Base-by-base conservation (phyloP, 176 grass and related monocot species). In the Olyra latifolia region DNA sequence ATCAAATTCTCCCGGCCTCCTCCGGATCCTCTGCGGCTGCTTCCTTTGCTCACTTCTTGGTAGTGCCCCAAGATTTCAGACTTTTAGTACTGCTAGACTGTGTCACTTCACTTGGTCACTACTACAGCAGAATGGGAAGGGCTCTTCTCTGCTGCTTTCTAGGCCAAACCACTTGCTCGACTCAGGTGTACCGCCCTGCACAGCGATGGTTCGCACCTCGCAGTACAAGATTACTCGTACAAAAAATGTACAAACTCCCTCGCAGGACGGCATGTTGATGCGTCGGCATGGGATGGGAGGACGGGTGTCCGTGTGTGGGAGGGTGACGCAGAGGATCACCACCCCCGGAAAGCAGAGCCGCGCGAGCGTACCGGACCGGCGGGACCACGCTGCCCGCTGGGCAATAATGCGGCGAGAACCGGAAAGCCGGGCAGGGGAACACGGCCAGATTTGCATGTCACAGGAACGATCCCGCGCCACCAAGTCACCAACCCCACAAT, bases 21-120 rank as follows among this genome's bases (percentile, higher is more conserved):
- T 2, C 42, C 19, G 72, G 82, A 89, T 89, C 72, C 72, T 86
- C 29, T 89, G 48, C 29, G 82, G 72, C 53, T 5, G 38, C 46
- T 6, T 29, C 6, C 29, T 62, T 29, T 13, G 19, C 27, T 44
- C 32, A 35, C 11, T 14, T 20, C 3, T 10, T 11, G 3, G 62
- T 39, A 16, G 32, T 40, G 30, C 32, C 32, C 32, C 32, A n/a
- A n/a, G n/a, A n/a, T n/a, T n/a, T n/a, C 32, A 1, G 5, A 11
- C 7, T 15, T 29, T 29, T 6, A 29, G 58, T 29, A 27, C 11
- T 27, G 14, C 47, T 52, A 24, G 20, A 3, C 32, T 35, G 32
- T 4, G n/a, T n/a, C n/a, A n/a, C n/a, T n/a, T n/a, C 4, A 35
- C 32, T 35, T 3, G 32, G 32, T 35, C 32, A 35, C 32, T 5